Percentiles rank a stretch among this genome's conserved stretches.
These are phyloP conservation scores for Spiraea crenata DNA, from an alignment of 331 rosid genomes.

Conservation along the genomic window DNA sequence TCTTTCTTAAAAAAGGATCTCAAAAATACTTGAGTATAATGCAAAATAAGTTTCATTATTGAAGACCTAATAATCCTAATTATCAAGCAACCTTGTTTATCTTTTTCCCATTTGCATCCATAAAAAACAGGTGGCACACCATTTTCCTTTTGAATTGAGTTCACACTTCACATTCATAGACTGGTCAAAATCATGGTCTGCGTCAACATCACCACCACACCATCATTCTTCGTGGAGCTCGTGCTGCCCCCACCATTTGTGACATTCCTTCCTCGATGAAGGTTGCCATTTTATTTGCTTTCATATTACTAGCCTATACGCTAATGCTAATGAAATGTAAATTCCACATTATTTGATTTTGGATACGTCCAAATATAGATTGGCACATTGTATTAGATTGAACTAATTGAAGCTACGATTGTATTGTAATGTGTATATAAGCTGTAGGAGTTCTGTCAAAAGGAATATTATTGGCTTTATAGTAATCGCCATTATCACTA, in stretches of 20 bases:
- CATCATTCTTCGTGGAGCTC: neutral
- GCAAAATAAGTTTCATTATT: too few relatives aligned
- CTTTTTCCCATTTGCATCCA: neutral
- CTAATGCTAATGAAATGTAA: too few relatives aligned
- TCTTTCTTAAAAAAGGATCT: too few relatives aligned
- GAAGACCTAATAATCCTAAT: too few relatives aligned
- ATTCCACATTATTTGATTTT: neutral
- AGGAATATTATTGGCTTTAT: neutral
- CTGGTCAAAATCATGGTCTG: constrained; percentile 1
- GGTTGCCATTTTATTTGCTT: neutral
- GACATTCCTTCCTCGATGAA: neutral
- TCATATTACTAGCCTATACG: neutral
- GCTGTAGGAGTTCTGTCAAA: neutral
- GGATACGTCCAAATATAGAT: neutral
- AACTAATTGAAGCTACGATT: too few relatives aligned
- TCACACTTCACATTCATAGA: neutral
- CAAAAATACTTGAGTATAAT: too few relatives aligned
- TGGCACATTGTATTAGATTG: too few relatives aligned
- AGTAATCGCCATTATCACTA: neutral
- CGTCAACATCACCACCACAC: neutral
- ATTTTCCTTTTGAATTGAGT: neutral
- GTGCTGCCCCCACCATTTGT: neutral
- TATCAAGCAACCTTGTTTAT: too few relatives aligned
- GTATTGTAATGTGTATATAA: too few relatives aligned
- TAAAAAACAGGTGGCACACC: neutral